Evolutionary conservation across 441 rosid genomes (phyloP), one percentile per base, ranked within the genome.

Genomic region (Daphne laureola): DNA sequence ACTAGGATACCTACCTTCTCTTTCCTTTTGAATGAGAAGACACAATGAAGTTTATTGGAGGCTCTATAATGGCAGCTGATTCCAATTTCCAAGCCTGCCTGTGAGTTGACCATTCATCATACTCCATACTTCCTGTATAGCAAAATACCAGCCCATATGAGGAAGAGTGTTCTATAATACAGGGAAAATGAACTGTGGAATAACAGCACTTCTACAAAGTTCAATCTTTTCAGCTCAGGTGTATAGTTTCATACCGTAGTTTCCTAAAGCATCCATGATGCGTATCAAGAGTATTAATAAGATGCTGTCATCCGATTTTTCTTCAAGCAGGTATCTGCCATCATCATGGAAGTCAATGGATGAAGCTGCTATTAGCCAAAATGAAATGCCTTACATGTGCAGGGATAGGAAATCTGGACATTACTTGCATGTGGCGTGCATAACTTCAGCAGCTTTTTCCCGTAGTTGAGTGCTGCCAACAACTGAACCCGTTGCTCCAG

Each of bases 41-140:
- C 51, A 82, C 84, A 55, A 95, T 84, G 77, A 86, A 95, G 76
- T 95, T 95, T 65, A 83, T 74, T 35, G 99, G 84, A 77, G 99
- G 98, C 78, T 95, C 99, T 48, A 88, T 69, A 64, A 90, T 84
- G 55, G 97, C 96, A 69, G 98, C 90, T 68, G 96, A 88, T 74
- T 95, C 98, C 81, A 90, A 76, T 85, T 90, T 90, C 99, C 96
- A 90, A 57, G 96, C 96, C 82, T 90, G 99, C 78, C 96, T 79
- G 75, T 95, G 99, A 80, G 88, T 84, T 64, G 87, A 79, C 98
- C 98, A 90, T 73, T 90, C 99, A 46, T 88, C 97, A 73, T 74
- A 95, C 78, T 95, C 98, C 83, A 86, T 67, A 70, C 95, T 86
- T 62, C 98, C 99, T 94, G 81, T 52, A 75, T 51, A 46, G 70